A percentile compares a stretch with the other conserved stretches of the same genome.
Conservation (phyloP, 148 eudicot genomes). For the Persicaria maculosa region DNA sequence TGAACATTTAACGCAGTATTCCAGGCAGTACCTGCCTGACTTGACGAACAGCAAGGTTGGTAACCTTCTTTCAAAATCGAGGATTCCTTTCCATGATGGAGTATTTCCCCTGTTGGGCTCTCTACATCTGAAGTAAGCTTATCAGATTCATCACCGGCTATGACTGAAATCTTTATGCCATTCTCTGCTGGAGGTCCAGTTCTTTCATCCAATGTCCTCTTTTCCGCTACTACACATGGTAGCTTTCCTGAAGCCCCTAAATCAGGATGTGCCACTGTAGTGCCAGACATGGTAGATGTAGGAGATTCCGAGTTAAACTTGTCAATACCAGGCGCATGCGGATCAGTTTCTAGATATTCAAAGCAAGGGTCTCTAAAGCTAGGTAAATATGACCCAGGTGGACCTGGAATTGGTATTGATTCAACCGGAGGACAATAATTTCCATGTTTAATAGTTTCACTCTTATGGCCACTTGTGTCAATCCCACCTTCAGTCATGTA, state of each 20-base stretch:
- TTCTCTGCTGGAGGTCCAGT: conserved; percentile 19
- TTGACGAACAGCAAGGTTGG: conserved; percentile 23
- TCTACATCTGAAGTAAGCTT: conserved; percentile 16
- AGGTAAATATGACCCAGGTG: conserved; percentile 68
- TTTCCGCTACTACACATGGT: conserved; percentile 17
- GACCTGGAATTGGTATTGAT: conserved; percentile 69
- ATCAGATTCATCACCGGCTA: conserved; percentile 18
- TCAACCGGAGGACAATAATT: conserved; percentile 41
- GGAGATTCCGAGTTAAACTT: conserved; percentile 46
- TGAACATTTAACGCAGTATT: conserved; percentile 28
- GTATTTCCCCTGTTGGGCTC: conserved; percentile 16
- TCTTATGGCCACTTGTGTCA: conserved; percentile 18
- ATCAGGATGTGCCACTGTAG: conserved; percentile 23
- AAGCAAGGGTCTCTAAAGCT: conserved; percentile 56
- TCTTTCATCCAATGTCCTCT: conserved; percentile 23
- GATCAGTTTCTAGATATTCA: conserved; percentile 50
- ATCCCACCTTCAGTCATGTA: conserved; percentile 21
- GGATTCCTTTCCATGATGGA: conserved; percentile 18
- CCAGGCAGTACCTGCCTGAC: conserved; percentile 35
- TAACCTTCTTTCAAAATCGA: conserved; percentile 10
- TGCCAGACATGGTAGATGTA: conserved; percentile 38
- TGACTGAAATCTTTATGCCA: conserved; percentile 15
- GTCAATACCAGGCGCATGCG: conserved; percentile 34
- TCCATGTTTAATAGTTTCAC: conserved; percentile 28
- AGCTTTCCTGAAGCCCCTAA: conserved; percentile 18